These are phyloP conservation scores for Chrysosporium keratinophilum DNA, from an alignment of 2,329 filamentous ascomycete genomes.

Conservation along the genomic window DNA sequence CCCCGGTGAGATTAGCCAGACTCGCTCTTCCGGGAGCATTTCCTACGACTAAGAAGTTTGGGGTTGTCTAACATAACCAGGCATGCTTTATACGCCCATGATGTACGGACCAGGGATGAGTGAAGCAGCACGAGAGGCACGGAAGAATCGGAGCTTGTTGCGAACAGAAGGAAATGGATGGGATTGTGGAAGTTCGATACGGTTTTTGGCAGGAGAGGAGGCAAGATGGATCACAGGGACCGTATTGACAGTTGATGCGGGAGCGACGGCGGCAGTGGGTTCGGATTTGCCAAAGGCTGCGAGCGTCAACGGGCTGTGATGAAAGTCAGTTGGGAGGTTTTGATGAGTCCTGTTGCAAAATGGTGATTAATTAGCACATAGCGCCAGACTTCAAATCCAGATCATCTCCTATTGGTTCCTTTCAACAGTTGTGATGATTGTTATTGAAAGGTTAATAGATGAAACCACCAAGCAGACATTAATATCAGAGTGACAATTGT, in stretches of 20 bases:
- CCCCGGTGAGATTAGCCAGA: slow-evolving; percentile 29
- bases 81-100: slow-evolving; percentile 47
- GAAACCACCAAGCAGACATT: too few species aligned
- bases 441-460: too few species aligned
- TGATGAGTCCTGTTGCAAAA: too few species aligned
- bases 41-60: background rate
- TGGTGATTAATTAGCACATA: too few species aligned
- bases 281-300: slow-evolving; percentile 33
- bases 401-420: too few species aligned
- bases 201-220: slow-evolving; percentile 44
- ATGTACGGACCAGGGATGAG: slow-evolving; percentile 44
- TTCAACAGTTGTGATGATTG: too few species aligned
- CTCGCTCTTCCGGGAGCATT: background rate
- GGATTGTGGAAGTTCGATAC: slow-evolving; percentile 44
- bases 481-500: too few species aligned
- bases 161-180: slow-evolving; percentile 46
- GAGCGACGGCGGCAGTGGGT: slow-evolving; percentile 36
- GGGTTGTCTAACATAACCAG: background rate
- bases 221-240: slow-evolving; percentile 45
- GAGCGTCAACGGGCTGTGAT: slow-evolving; percentile 26
- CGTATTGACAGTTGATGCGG: slow-evolving; percentile 41
- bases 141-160: slow-evolving; percentile 42
- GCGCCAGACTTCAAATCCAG: too few species aligned
- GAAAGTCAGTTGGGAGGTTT: background rate
- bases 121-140: slow-evolving; percentile 40